Conservation (phyloP, 371 early-diverging fungal genomes). For the Mortierella sp. region DNA sequence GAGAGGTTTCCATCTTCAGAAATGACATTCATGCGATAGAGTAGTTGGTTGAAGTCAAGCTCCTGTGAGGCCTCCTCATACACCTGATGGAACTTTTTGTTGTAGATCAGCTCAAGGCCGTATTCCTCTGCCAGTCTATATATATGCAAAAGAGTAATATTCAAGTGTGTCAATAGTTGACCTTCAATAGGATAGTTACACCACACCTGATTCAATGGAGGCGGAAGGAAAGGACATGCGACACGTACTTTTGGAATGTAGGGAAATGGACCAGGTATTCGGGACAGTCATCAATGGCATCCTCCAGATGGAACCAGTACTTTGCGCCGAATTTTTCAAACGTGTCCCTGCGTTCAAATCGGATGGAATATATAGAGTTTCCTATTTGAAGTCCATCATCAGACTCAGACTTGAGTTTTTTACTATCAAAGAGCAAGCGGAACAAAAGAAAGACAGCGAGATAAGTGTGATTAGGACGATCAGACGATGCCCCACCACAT, state of each 20-base stretch:
- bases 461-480: background rate
- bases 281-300: slow-evolving; percentile 98
- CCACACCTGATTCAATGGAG: background rate
- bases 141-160: too few relatives aligned
- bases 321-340: slow-evolving; percentile 83
- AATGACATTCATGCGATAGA: slow-evolving; percentile 89
- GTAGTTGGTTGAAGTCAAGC: slow-evolving; percentile 62
- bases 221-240: background rate
- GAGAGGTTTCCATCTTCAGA: slow-evolving; percentile 72
- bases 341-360: slow-evolving; percentile 76
- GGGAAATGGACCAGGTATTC: slow-evolving; percentile 96
- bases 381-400: slow-evolving; percentile 74
- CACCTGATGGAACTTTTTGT: slow-evolving; percentile 85
- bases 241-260: slow-evolving; percentile 75
- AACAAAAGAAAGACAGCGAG: slow-evolving; percentile 7
- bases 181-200: background rate
- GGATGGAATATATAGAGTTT: slow-evolving; percentile 86
- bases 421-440: slow-evolving; percentile 40
- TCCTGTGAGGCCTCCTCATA: slow-evolving; percentile 72
- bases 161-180: too few relatives aligned
- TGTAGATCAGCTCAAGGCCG: slow-evolving; percentile 77
- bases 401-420: slow-evolving; percentile 58
- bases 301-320: slow-evolving; percentile 95
- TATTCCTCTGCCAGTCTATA: slow-evolving; percentile 86
- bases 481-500: too few relatives aligned